These are phyloP conservation scores for Torulaspora pretoriensis DNA, from an alignment of 1,139 yeast species.

Conservation along the genomic window DNA sequence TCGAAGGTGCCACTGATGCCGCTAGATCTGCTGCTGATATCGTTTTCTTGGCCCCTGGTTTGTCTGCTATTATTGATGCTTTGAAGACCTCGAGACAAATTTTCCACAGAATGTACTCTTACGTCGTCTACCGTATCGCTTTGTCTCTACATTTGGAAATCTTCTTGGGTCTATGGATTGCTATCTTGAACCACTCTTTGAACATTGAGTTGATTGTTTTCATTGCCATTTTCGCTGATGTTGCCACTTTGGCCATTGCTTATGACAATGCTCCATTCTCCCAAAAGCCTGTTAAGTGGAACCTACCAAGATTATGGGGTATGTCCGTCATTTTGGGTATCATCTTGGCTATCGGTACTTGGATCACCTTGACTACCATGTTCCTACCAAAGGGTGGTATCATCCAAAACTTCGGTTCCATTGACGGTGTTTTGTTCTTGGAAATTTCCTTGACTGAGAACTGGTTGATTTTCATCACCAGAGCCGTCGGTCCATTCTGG, in stretches of 20 bases:
- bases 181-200: slow-evolving; percentile 78
- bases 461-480: slow-evolving; percentile 92
- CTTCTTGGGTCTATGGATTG: slow-evolving; percentile 92
- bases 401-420: slow-evolving; percentile 88
- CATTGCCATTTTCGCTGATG: slow-evolving; percentile 94
- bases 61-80: slow-evolving; percentile 91
- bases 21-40: slow-evolving; percentile 96
- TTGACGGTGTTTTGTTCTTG: slow-evolving; percentile 88
- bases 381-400: slow-evolving; percentile 85
- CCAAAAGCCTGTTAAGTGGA: slow-evolving; percentile 97
- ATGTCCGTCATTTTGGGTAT: slow-evolving; percentile 82
- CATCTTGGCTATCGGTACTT: slow-evolving; percentile 81
- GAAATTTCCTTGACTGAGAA: slow-evolving; percentile 90
- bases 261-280: slow-evolving; percentile 98
- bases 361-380: slow-evolving; percentile 91
- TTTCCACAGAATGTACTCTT: slow-evolving; percentile 98
- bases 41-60: slow-evolving; percentile 94
- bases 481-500: slow-evolving; percentile 97
- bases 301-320: slow-evolving; percentile 96
- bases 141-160: slow-evolving; percentile 87
- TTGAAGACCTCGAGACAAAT: slow-evolving; percentile 91
- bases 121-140: slow-evolving; percentile 95
- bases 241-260: slow-evolving; percentile 92
- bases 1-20: slow-evolving; percentile 95
- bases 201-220: slow-evolving; percentile 85